Conservation (phyloP, 176 grass and related monocot species). For the Rhynchospora pubera region DNA sequence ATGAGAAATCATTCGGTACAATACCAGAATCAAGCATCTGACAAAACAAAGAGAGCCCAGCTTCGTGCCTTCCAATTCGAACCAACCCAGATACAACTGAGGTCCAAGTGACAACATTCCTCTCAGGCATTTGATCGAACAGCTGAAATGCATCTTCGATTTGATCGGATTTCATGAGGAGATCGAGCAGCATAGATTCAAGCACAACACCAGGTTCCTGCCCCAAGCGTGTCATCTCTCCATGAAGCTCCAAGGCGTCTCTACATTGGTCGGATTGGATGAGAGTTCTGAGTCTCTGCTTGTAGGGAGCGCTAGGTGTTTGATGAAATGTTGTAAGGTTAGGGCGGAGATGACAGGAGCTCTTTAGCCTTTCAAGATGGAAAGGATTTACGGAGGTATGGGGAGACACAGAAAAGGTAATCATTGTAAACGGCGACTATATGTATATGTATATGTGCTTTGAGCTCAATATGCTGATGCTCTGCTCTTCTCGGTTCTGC, state of each 20-base stretch:
- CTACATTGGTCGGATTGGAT: not conserved
- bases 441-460: too few species aligned
- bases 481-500: too few species aligned
- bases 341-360: not conserved
- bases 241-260: slow-evolving; percentile 1
- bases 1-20: slow-evolving; percentile 52
- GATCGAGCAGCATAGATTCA: slow-evolving; percentile 40
- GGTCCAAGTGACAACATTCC: slow-evolving; percentile 72
- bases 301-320: not conserved
- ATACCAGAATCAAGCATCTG: slow-evolving; percentile 46
- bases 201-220: slow-evolving; percentile 24
- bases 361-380: not conserved
- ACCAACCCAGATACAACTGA: slow-evolving; percentile 53
- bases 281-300: not conserved
- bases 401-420: not conserved
- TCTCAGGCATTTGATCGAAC: slow-evolving; percentile 58
- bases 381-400: not conserved
- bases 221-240: slow-evolving; percentile 4
- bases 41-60: slow-evolving; percentile 24
- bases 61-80: slow-evolving; percentile 16
- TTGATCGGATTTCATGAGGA: slow-evolving; percentile 39
- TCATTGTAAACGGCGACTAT: not conserved
- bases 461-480: too few species aligned
- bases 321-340: slow-evolving; percentile 1
- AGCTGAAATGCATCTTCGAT: slow-evolving; percentile 30